Evolutionary conservation across 1,284 basidiomycete species (phyloP).

Genomic region (Sanghuangporus sanghuang): DNA sequence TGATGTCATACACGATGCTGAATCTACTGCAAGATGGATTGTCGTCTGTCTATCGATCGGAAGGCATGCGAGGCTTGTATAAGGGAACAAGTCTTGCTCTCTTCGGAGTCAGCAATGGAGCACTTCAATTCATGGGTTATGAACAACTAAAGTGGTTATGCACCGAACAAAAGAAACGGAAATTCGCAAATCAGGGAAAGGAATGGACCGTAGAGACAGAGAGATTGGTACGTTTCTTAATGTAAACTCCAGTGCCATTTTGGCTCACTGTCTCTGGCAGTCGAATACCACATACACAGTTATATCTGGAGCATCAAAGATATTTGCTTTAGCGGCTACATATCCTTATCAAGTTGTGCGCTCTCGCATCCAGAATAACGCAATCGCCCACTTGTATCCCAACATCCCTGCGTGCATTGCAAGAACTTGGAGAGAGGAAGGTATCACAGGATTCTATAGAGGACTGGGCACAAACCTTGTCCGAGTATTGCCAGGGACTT

Average conservation of each 20-base stretch:
- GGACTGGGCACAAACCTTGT: conserved; percentile 96
- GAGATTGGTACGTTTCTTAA: conserved; percentile 56
- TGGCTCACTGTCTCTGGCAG: conserved; percentile 35
- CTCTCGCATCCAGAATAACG: conserved; percentile 83
- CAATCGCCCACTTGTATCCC: conserved; percentile 63
- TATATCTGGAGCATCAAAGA: conserved; percentile 89
- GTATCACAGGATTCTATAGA: conserved; percentile 87
- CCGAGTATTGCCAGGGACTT: conserved; percentile 93
- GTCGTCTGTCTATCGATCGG: conserved; percentile 57
- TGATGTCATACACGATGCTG: neutral
- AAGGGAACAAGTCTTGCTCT: conserved; percentile 87
- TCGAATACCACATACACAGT: conserved; percentile 89
- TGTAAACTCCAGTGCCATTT: neutral
- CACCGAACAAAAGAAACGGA: conserved; percentile 68
- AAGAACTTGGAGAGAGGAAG: conserved; percentile 80
- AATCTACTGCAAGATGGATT: conserved; percentile 61
- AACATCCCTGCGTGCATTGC: conserved; percentile 77
- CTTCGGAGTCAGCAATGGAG: conserved; percentile 93
- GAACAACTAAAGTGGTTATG: conserved; percentile 93
- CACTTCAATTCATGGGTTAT: conserved; percentile 94
- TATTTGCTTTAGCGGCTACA: conserved; percentile 80
- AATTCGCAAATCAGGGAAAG: conserved; percentile 53
- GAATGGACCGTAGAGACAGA: conserved; percentile 70
- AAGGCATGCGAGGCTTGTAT: conserved; percentile 82
- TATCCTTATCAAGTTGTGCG: conserved; percentile 98